A percentile compares a stretch with the other conserved stretches of the same genome.
Conservation (phyloP, 371 early-diverging fungal species). For the Capillidium rhysosporum region DNA sequence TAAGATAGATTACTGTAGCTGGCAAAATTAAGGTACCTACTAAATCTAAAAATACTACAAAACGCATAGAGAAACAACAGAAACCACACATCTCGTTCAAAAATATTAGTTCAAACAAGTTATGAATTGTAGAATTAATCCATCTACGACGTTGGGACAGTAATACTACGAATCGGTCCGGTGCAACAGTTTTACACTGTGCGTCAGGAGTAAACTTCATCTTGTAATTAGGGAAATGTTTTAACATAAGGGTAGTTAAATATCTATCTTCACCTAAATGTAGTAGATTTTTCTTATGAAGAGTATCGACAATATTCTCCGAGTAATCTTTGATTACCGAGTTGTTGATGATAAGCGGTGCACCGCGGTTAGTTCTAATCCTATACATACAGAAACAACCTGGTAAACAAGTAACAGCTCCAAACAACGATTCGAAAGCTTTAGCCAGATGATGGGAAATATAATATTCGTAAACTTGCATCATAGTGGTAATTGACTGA, state of each 20-base stretch:
- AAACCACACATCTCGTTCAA: conserved; percentile 84
- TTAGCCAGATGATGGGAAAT: conserved; percentile 72
- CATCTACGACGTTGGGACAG: conserved; percentile 78
- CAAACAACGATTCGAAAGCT: conserved; percentile 69
- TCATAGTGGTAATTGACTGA: conserved; percentile 84
- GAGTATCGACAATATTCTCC: conserved; percentile 82
- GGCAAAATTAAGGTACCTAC: conserved; percentile 84
- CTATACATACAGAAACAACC: conserved; percentile 85
- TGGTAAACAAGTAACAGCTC: conserved; percentile 74
- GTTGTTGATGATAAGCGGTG: conserved; percentile 37
- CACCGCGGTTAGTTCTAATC: conserved; percentile 37
- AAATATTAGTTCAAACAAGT: conserved; percentile 75
- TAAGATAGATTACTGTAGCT: conserved; percentile 67
- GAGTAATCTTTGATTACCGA: conserved; percentile 81
- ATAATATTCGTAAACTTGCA: conserved; percentile 76
- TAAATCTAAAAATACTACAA: conserved; percentile 78
- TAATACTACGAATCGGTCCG: conserved; percentile 82
- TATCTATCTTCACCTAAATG: conserved; percentile 71
- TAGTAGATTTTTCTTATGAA: conserved; percentile 86
- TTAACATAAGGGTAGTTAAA: conserved; percentile 94
- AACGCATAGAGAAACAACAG: conserved; percentile 93
- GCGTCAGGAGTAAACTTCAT: conserved; percentile 93
- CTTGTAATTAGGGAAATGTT: conserved; percentile 94
- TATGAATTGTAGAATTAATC: conserved; percentile 98
- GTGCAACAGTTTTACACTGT: conserved; percentile 88